phyloP scores from a whole-genome alignment of 805 yeast genomes.

The Starmerella asiatica region DNA sequence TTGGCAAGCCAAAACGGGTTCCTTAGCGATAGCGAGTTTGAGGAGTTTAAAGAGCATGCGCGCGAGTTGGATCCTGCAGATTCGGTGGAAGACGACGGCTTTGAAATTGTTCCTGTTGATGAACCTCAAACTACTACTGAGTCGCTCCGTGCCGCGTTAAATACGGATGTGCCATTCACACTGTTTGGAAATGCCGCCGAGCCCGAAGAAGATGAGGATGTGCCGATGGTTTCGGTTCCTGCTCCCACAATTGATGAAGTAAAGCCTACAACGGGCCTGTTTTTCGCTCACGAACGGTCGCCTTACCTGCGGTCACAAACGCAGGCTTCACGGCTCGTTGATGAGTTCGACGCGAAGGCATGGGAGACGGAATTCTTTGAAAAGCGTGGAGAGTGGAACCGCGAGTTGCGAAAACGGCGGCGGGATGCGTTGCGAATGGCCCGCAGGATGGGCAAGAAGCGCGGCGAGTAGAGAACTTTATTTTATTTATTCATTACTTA shows the following conservation, averaged over 20 bases:
- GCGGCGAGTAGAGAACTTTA: conserved; percentile 8
- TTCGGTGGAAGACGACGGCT: conserved; percentile 36
- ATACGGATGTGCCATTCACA: conserved; percentile 34
- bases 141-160: conserved; percentile 46
- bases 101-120: conserved; percentile 27
- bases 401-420: conserved; percentile 58
- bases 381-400: conserved; percentile 64
- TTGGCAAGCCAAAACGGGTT: conserved; percentile 8
- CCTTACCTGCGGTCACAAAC: conserved; percentile 81
- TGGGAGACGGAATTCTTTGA: conserved; percentile 77
- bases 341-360: conserved; percentile 28
- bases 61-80: conserved; percentile 22
- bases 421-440: conserved; percentile 40
- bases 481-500: no score
- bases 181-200: conserved; percentile 32
- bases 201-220: conserved; percentile 31
- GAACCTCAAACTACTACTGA: conserved; percentile 33
- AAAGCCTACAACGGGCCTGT: conserved; percentile 37
- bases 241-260: conserved; percentile 17
- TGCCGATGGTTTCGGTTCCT: conserved; percentile 21
- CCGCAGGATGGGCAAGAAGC: conserved; percentile 11
- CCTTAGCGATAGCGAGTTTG: conserved; percentile 23
- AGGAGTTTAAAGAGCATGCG: conserved; percentile 19
- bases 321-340: conserved; percentile 46
- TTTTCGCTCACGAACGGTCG: conserved; percentile 72